Evolutionary conservation across 768 basidiomycete species (phyloP).

Genomic region (Mycena chlorophos): DNA sequence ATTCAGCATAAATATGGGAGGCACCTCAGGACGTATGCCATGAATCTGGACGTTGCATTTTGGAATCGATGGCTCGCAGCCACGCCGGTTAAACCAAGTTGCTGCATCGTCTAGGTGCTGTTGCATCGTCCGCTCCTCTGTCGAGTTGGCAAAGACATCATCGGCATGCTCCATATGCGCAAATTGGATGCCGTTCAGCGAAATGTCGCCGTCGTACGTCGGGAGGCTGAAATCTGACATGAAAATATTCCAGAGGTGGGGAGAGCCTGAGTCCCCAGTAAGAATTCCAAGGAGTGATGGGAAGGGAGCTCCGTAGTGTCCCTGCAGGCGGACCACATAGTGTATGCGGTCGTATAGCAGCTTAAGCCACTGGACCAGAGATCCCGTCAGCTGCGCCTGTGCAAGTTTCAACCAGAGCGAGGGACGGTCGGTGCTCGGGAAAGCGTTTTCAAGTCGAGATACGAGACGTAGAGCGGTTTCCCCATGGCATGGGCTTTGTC

Average conservation of each 20-base stretch:
- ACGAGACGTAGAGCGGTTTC: background rate
- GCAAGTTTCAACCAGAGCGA: slow-evolving; percentile 7
- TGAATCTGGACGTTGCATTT: slow-evolving; percentile 2
- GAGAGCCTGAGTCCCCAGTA: too few species aligned
- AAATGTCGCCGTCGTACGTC: background rate
- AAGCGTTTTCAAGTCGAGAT: background rate
- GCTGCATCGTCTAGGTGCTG: slow-evolving; percentile 1
- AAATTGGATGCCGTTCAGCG: background rate
- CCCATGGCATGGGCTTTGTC: background rate
- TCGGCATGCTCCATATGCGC: slow-evolving; percentile 1
- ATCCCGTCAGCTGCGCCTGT: background rate
- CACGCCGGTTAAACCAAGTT: background rate
- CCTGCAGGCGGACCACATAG: background rate
- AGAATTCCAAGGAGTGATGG: background rate
- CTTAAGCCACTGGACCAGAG: background rate
- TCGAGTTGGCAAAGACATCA: slow-evolving; percentile 1
- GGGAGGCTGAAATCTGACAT: background rate
- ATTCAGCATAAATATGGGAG: background rate
- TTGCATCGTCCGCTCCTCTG: background rate
- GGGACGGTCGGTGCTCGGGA: background rate
- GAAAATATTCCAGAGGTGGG: background rate
- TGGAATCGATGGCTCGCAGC: slow-evolving; percentile 4
- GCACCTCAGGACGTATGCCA: background rate
- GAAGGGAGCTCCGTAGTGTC: background rate
- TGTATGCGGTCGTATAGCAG: background rate